Base-by-base conservation (phyloP, 1,284 basidiomycete genomes). In the Singerocomus inundabilis region DNA sequence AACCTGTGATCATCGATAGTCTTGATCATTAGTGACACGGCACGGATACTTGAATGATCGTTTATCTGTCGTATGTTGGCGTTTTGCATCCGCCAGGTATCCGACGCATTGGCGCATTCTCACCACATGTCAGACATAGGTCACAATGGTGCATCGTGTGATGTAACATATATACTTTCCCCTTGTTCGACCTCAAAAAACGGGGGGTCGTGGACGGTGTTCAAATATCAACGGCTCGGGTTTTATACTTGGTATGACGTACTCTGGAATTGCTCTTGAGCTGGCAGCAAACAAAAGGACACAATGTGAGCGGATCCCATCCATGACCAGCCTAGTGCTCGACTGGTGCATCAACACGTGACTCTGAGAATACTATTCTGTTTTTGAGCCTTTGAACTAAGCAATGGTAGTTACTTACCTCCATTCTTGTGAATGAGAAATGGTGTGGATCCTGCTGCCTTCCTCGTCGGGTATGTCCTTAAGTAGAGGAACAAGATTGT, bases 91-190 rank as follows among this genome's bases (percentile, higher is more conserved):
- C 4, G 21, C 21, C 21, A 21, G 21, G 21, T 21, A 21, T 21
- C 21, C 21, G 21, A 4, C 4, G 21, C 21, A 21, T 21, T 21
- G 21, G 21, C 68, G 65, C 15, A 66, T 30, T 44, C 63, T 63
- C 44, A 69, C 67, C 32, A 67, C 51, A 39, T 68, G 21, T 21
- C 21, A 69, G 15, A 70, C 56, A 43, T 71, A 70, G 4, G 71
- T 72, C 33, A 71, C 45, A 8, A 71, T 29, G 25, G 72, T 70
- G n/a, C 21, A 21, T 4, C 21, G 21, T 4, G 4, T 60, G 47
- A 46, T 71, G 63, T 3, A 69, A 30, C 45, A 71, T 71, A 13
- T 66, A 62, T 48, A 62, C 61, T 4, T 67, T 68, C 15, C 57
- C 55, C 8, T 59, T 21, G 56, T 30, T 57, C 61, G 6, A 72